Conservation (phyloP, 495 filamentous ascomycete genomes). For the Beverwykella pulmonaria region DNA sequence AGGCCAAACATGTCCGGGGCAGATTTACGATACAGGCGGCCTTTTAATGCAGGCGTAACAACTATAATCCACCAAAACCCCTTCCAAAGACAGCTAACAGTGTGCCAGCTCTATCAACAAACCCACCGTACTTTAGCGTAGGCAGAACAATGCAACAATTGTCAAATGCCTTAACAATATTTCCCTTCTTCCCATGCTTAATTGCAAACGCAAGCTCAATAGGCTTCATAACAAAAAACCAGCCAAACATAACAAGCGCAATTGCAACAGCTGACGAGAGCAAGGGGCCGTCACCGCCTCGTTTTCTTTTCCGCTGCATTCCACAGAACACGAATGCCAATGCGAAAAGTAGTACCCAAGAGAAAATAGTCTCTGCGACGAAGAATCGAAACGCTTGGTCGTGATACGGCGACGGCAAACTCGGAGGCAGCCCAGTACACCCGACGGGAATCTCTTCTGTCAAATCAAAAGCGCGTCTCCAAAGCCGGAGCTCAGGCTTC, state of each 20-base stretch:
- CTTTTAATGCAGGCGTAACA: too few relatives aligned
- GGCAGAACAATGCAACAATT: background rate
- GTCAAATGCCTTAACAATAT: background rate
- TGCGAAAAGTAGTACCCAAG: background rate
- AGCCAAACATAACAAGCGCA: background rate
- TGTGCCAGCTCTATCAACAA: background rate
- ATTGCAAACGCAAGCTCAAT: background rate
- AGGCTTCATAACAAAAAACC: background rate
- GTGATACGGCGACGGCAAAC: background rate
- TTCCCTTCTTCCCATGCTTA: background rate
- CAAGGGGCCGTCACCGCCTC: background rate
- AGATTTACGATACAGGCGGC: too few relatives aligned
- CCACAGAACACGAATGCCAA: background rate
- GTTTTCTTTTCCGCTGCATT: background rate
- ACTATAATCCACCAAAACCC: background rate
- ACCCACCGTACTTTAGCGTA: background rate
- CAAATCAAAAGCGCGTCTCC: background rate
- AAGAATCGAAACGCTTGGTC: background rate
- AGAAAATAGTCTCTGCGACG: background rate
- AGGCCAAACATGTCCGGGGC: too few relatives aligned
- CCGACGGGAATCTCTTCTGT: background rate
- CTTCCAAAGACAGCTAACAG: background rate
- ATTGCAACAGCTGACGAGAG: background rate
- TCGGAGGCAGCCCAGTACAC: background rate
- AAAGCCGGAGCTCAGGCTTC: background rate